phyloP scores from a whole-genome alignment of 306 rosid genomes.

The Urtica urens region DNA sequence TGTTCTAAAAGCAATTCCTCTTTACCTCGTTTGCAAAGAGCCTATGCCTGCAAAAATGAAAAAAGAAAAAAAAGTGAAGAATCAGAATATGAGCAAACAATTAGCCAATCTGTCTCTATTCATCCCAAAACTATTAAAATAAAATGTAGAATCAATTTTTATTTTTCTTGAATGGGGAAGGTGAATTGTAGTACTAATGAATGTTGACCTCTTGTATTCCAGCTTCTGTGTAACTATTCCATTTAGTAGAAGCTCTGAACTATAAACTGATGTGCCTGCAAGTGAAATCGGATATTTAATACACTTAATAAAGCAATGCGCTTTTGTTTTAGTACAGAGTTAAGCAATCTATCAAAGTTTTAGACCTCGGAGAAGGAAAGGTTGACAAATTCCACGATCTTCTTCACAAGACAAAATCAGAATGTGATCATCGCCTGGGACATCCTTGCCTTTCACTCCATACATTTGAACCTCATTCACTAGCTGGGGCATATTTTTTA shows the following conservation, averaged over 20 bases:
- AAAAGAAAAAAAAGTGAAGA: not conserved
- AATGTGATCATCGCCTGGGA: slow-evolving; percentile 41
- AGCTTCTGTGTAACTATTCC: slow-evolving; percentile 86
- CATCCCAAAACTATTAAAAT: too few species aligned
- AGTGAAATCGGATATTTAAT: slow-evolving; percentile 21
- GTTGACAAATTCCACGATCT: slow-evolving; percentile 51
- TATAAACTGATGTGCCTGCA: slow-evolving; percentile 60
- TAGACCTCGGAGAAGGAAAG: slow-evolving; percentile 69
- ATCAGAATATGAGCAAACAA: not conserved
- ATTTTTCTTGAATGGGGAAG: too few species aligned
- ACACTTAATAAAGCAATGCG: slow-evolving; percentile 21
- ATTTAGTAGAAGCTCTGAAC: slow-evolving; percentile 73
- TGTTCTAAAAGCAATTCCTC: slow-evolving; percentile 11
- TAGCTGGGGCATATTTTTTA: slow-evolving; percentile 37
- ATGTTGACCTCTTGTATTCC: slow-evolving; percentile 61
- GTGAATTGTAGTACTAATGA: slow-evolving; percentile 1
- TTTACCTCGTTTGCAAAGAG: slow-evolving; percentile 33
- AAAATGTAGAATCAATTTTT: too few species aligned
- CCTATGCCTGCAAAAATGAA: slow-evolving; percentile 28
- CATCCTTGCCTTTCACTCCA: slow-evolving; percentile 32
- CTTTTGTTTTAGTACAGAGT: not conserved
- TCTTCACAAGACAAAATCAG: slow-evolving; percentile 74
- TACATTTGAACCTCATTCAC: slow-evolving; percentile 47
- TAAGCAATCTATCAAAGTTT: slow-evolving; percentile 6
- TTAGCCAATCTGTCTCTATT: too few species aligned